phyloP scores from a whole-genome alignment of 1,284 basidiomycete species.

The Sanghuangporus sanghuang region DNA sequence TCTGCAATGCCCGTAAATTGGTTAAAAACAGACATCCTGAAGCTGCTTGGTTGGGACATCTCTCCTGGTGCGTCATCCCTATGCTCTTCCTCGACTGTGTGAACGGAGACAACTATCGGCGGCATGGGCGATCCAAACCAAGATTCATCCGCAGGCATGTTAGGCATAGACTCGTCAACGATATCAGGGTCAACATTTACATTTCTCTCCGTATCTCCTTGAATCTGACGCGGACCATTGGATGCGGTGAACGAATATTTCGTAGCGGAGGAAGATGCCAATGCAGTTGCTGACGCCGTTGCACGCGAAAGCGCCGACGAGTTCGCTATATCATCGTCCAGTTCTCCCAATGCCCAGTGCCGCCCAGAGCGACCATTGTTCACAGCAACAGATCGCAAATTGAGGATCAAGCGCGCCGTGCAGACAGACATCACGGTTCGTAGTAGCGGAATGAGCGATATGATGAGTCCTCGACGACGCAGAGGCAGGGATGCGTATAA shows the following conservation, averaged over 20 bases:
- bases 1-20: not conserved
- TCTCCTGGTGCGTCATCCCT: not conserved
- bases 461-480: slow-evolving; percentile 1
- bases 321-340: not conserved
- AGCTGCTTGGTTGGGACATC: not conserved
- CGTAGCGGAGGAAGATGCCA: not conserved
- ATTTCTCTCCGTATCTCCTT: not conserved
- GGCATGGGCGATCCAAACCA: not conserved
- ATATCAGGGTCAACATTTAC: not conserved
- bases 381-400: slow-evolving; percentile 3
- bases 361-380: not conserved
- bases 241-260: not conserved
- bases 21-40: not conserved
- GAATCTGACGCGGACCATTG: not conserved
- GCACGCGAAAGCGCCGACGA: not conserved
- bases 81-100: not conserved
- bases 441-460: slow-evolving; percentile 3
- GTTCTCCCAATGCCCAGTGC: slow-evolving; percentile 3
- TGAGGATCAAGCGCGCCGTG: slow-evolving; percentile 13
- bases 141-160: not conserved
- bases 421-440: slow-evolving; percentile 12
- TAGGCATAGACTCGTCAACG: not conserved
- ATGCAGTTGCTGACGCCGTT: not conserved
- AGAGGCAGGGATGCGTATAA: slow-evolving; percentile 4
- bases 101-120: not conserved